phyloP scores from a whole-genome alignment of 257 asterid genomes.

The Petunia secreta region DNA sequence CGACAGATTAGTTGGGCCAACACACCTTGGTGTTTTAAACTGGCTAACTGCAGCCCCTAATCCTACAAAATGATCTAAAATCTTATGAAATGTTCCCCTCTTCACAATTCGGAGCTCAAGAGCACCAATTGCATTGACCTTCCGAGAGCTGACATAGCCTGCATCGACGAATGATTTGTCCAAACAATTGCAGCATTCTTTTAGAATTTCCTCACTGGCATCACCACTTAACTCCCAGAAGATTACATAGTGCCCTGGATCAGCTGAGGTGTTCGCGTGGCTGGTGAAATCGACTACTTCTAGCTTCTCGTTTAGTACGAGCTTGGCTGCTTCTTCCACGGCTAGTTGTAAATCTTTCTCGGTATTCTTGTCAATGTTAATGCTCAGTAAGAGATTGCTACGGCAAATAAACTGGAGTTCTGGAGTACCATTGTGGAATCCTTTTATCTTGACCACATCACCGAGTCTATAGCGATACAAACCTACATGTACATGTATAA shows the following conservation, averaged over 20 bases:
- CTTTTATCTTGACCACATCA: constrained; percentile 81
- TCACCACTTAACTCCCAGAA: constrained; percentile 85
- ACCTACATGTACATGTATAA: constrained; percentile 51
- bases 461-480: constrained; percentile 86
- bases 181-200: constrained; percentile 86
- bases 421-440: constrained; percentile 85
- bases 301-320: constrained; percentile 57
- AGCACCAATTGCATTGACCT: constrained; percentile 58
- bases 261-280: constrained; percentile 55
- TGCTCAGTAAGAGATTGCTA: constrained; percentile 72
- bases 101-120: constrained; percentile 70
- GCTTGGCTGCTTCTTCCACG: constrained; percentile 69
- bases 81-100: constrained; percentile 84
- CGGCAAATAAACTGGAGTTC: constrained; percentile 86
- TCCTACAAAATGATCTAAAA: constrained; percentile 84
- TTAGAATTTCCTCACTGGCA: constrained; percentile 49
- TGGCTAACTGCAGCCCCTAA: constrained; percentile 96
- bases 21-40: constrained; percentile 92
- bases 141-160: constrained; percentile 79
- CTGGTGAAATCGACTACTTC: constrained; percentile 94
- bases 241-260: constrained; percentile 76
- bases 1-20: constrained; percentile 54
- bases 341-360: constrained; percentile 89
- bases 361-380: constrained; percentile 93
- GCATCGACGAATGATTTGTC: constrained; percentile 77